Evolutionary conservation across 1,139 yeast species (phyloP), one percentile per base, ranked within the genome.

Genomic region (Candida tunisiensis): DNA sequence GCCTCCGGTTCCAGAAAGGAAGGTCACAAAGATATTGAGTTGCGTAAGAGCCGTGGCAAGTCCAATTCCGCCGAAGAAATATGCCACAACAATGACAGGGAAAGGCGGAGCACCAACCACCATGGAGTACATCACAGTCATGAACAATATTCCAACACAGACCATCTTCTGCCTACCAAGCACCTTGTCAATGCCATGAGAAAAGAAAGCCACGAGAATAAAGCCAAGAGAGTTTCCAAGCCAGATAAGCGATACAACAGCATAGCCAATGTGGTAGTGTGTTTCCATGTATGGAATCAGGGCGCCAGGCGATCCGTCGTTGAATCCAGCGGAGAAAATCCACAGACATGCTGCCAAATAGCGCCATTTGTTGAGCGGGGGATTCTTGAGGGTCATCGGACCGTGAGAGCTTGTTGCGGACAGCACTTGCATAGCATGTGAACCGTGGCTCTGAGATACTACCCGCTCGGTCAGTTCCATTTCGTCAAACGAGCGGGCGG

Each of bases 41-140:
- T n/a, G n/a, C n/a, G n/a, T n/a, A n/a, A n/a, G 44, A 4, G 58
- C 59, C 16, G 55, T 45, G 1, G 72, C 74, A 18, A 55, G 39
- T 1, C 74, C 77, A 21, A 62, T 37, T 0, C 77, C 77, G 6
- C 70, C 70, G 34, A 66, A 47, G 44, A 63, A 63, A 38, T 60
- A 69, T 0, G 59, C 72, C 21, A 57, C 42, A 10, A 63, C 69
- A 6, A 64, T 53, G 4, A 59, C 22, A 8, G 40, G 36, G 19
- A 36, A 35, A 2, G 42, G 42, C 41, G 12, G 65, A 51, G 29
- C 56, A 31, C 57, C 55, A 28, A 53, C 38, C 8, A 57, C 55
- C 3, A 60, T 36, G 1, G 53, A 41, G 36, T 47, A 57, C n/a
- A n/a, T n/a, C n/a, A n/a, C n/a, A n/a, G n/a, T n/a, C n/a, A n/a